Evolutionary conservation across 2,329 filamentous ascomycete species (phyloP).

Genomic region (Fusarium pininemorale): DNA sequence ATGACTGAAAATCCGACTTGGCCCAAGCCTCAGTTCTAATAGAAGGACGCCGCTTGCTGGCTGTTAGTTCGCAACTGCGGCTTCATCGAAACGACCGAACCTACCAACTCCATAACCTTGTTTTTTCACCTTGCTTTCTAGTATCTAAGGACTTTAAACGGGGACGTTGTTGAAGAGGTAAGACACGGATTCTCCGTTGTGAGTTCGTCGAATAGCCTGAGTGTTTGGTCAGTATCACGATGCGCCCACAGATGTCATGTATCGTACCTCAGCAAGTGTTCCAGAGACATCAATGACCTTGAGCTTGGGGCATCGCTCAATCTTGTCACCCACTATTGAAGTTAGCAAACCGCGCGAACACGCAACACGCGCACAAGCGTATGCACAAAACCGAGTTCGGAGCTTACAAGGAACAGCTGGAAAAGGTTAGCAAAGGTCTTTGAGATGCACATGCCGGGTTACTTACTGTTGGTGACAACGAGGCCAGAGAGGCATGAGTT

Average conservation of each 20-base stretch:
- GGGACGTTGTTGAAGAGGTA: slow-evolving; percentile 76
- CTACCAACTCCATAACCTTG: slow-evolving; percentile 40
- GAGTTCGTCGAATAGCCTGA: slow-evolving; percentile 73
- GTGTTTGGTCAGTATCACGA: slow-evolving; percentile 8
- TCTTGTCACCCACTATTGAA: slow-evolving; percentile 73
- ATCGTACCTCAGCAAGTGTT: slow-evolving; percentile 71
- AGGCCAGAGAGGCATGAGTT: slow-evolving; percentile 78
- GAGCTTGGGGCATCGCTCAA: slow-evolving; percentile 78
- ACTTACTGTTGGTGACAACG: slow-evolving; percentile 84
- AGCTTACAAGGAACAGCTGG: slow-evolving; percentile 50
- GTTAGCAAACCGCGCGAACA: slow-evolving; percentile 3
- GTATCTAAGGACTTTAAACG: slow-evolving; percentile 45
- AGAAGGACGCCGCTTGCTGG: slow-evolving; percentile 31
- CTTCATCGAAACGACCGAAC: slow-evolving; percentile 9
- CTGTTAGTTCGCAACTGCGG: slow-evolving; percentile 20
- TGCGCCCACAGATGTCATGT: background rate
- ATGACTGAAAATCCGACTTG: slow-evolving; percentile 20
- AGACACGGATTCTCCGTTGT: slow-evolving; percentile 72
- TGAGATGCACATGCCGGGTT: background rate
- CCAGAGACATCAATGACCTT: slow-evolving; percentile 93
- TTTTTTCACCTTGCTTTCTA: slow-evolving; percentile 18
- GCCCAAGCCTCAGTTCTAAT: slow-evolving; percentile 34
- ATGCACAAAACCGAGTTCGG: background rate
- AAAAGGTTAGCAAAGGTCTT: slow-evolving; percentile 34
- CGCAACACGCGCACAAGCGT: too few species aligned